These are phyloP conservation scores for Dichomitus squalens DNA, from an alignment of 1,284 basidiomycete genomes.

Conservation along the genomic window DNA sequence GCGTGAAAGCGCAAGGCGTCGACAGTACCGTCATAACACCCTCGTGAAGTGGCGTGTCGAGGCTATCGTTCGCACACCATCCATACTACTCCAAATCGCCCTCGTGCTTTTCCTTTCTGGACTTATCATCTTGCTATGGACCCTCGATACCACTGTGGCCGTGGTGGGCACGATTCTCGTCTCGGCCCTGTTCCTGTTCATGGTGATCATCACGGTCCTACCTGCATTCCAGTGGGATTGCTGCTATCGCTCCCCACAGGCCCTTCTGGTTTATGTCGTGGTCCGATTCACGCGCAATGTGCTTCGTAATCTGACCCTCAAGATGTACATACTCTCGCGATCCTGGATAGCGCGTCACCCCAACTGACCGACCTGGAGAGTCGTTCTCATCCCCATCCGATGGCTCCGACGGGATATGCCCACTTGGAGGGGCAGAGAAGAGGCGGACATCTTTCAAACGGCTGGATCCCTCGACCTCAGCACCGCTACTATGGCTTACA, in stretches of 20 bases:
- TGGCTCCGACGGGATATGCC: too few relatives aligned
- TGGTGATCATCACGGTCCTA: neutral
- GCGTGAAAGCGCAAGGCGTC: neutral
- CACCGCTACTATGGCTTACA: neutral
- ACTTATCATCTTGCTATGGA: conserved; percentile 12
- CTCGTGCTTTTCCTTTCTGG: conserved; percentile 15
- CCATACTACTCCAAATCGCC: conserved; percentile 10
- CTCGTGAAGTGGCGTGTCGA: conserved; percentile 7
- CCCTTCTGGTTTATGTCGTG: too few relatives aligned
- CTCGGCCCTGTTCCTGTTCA: neutral
- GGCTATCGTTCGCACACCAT: conserved; percentile 5
- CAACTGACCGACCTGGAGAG: too few relatives aligned
- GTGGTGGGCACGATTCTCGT: conserved; percentile 1
- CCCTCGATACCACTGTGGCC: conserved; percentile 4
- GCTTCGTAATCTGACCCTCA: too few relatives aligned
- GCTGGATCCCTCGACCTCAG: neutral
- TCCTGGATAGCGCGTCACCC: too few relatives aligned
- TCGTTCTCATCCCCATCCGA: too few relatives aligned
- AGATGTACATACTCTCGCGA: too few relatives aligned
- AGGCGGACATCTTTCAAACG: neutral
- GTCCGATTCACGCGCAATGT: too few relatives aligned
- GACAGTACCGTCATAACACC: conserved; percentile 5
- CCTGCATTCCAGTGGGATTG: conserved; percentile 6
- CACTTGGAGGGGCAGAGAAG: neutral
- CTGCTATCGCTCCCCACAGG: conserved; percentile 9